Base-by-base conservation (phyloP, 2,329 filamentous ascomycete genomes). In the Fusarium abutilonis region DNA sequence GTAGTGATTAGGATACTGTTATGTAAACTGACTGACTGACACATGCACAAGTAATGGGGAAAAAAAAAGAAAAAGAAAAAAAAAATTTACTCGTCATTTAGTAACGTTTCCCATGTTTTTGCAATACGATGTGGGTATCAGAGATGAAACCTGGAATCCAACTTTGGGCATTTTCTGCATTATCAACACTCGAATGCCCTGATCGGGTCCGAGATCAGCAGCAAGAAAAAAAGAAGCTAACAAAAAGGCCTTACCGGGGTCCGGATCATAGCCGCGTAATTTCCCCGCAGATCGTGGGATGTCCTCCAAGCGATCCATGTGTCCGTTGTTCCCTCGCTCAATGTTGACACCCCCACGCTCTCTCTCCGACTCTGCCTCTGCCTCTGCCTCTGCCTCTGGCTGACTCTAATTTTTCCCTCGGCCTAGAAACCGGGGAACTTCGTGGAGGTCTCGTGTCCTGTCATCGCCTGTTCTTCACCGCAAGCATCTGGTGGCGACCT, bases 261-360 rank as follows among this genome's bases (percentile, higher is more conserved):
- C 31, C 31, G 31, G 31, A 34, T 34, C 31, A 34, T 14, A 13
- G 8, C 31, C 14, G 31, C 31, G 31, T 34, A 13, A 0, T 15
- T 55, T 47, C 41, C 32, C 48, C 56, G 49, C 48, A 60, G 56
- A 60, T 60, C 56, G 42, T 48, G 56, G 55, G 41, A 48, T 48
- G 42, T 14, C 6, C 5, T 10, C 34, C 39, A 40, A 55, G 55
- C 32, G 28, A 38, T 17, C 36, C 36, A 38, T 38, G 36, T 17
- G 17, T 15, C 42, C 32, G 60, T 55, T 60, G 4, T 26, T 26
- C 29, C 19, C 11, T 29, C 11, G 28, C 28, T 28, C 44, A 39
- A 26, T 38, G 13, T 19, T 38, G 19, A 44, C 59, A 26, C 56
- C 56, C 56, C 56, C 56, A 60, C 56, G 48, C n/a, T 23, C 23